Base-by-base conservation (phyloP, 2,329 filamentous ascomycete genomes). In the Trichophaea hybrida region DNA sequence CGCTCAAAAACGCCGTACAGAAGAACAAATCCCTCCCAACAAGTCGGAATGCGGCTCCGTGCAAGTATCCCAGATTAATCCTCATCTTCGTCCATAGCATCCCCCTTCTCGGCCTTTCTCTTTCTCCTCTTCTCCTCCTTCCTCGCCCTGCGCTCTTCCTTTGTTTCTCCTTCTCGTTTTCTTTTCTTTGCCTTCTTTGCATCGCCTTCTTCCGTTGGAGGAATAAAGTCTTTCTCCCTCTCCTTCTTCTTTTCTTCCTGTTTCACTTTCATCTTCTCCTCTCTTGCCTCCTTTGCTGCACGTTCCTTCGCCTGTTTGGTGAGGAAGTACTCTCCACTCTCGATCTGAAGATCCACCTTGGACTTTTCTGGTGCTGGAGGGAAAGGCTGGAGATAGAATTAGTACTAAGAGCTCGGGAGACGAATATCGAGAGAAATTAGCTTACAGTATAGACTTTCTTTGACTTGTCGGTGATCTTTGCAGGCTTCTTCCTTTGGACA, bases 301-400 rank as follows among this genome's bases (percentile, higher is more conserved):
- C 90, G 79, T 69, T 94, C 88, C 78, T 94, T 95, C 61, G 88
- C 90, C 70, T 90, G 83, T 77, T 95, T 95, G 70, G 84, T 84
- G 70, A 98, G 74, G 73, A 97, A 97, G 75, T 94, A 98, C 75
- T 97, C 91, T 74, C 93, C 91, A 68, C 82, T 90, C 77, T 98
- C 93, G 76, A 98, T 95, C 79, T 98, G 91, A 73, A 89, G 75
- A 74, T 98, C 93, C 68, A 98, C 81, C 81, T 97, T 98, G 81
- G 90, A 96, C 86, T 95, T 95, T 78, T 98, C 91, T 66, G 90
- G 89, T 48, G 89, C 81, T 5, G 93, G 93, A 53, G 93, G 93
- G 83, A 98, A 98, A 7, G 93, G 91, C 66, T 68, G 58, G 54
- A 34, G 12, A 38, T 24, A 31, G 13, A 40, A 35, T 35, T 35